Conservation (phyloP, 176 grass and related monocot species). For the Luzula sylvatica region DNA sequence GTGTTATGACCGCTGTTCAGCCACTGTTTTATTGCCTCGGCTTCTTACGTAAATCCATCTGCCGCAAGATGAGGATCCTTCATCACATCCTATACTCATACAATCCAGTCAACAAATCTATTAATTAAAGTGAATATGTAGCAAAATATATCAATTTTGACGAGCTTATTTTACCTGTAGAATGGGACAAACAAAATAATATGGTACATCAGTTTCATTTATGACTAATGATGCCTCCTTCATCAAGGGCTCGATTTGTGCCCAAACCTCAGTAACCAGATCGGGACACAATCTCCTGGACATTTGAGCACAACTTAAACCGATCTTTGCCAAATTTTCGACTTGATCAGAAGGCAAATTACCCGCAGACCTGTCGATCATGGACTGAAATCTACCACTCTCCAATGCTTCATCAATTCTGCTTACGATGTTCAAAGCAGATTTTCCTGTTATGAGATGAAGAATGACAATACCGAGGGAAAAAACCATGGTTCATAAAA, state of each 20-base stretch:
- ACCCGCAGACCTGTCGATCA: conserved; percentile 29
- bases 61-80: conserved; percentile 41
- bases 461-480: conserved; percentile 44
- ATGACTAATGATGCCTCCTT: conserved; percentile 7
- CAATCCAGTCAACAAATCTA: not conserved
- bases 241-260: conserved; percentile 26
- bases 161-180: conserved; percentile 19
- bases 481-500: too few relatives aligned
- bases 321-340: conserved; percentile 26
- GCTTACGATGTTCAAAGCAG: conserved; percentile 11
- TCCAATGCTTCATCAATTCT: conserved; percentile 30
- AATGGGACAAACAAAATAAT: conserved; percentile 58
- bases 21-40: conserved; percentile 34
- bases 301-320: conserved; percentile 27
- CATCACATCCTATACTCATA: conserved; percentile 36
- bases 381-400: conserved; percentile 9
- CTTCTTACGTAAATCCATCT: conserved; percentile 59
- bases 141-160: not conserved
- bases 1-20: conserved; percentile 24
- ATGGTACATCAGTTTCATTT: conserved; percentile 17
- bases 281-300: conserved; percentile 28
- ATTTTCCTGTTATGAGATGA: conserved; percentile 30
- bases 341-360: conserved; percentile 39
- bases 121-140: not conserved
- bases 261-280: conserved; percentile 32